Conservation (phyloP, 441 rosid genomes). For the Breynia disticha region DNA sequence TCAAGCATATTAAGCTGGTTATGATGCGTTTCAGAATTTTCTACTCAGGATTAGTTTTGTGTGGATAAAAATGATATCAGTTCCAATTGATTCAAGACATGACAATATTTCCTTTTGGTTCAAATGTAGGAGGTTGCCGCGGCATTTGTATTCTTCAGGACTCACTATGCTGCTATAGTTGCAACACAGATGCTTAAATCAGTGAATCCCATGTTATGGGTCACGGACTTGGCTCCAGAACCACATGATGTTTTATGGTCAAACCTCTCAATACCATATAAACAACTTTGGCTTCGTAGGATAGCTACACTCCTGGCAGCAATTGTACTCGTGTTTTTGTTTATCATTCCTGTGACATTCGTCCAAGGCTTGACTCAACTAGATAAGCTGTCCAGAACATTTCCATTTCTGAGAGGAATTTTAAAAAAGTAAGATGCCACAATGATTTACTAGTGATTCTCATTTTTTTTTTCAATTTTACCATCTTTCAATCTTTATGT, state of each 20-base stretch:
- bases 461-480: not conserved
- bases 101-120: constrained; percentile 5
- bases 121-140: constrained; percentile 59
- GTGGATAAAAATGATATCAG: not conserved
- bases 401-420: constrained; percentile 58
- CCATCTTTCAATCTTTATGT: constrained; percentile 2
- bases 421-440: constrained; percentile 43
- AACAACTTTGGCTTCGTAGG: constrained; percentile 82
- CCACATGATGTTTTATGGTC: constrained; percentile 90
- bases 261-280: constrained; percentile 72
- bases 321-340: constrained; percentile 61
- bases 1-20: no score
- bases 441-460: constrained; percentile 9
- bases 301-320: constrained; percentile 56
- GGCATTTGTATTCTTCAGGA: constrained; percentile 90
- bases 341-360: constrained; percentile 69
- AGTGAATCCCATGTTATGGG: constrained; percentile 94
- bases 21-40: no score
- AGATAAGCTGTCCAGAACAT: constrained; percentile 35
- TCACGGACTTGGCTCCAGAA: constrained; percentile 81
- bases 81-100: not conserved
- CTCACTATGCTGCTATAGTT: constrained; percentile 71
- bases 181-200: constrained; percentile 78
- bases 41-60: no score
- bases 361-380: constrained; percentile 83